Evolutionary conservation across 2,329 filamentous ascomycete genomes (phyloP).

Genomic region (Fusarium keratoplasticum): DNA sequence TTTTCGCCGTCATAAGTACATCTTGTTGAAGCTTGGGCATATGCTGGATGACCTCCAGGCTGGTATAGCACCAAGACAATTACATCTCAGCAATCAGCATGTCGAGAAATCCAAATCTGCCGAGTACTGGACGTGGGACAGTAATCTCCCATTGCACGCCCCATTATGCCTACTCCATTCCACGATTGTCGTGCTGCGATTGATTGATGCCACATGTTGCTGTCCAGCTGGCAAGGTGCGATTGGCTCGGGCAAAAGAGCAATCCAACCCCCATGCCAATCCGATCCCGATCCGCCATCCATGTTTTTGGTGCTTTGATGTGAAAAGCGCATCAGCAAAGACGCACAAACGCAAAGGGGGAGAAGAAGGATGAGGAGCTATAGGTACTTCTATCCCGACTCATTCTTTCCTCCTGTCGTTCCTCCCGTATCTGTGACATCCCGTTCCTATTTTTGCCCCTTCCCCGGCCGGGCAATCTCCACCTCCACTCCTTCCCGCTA

Average conservation of each 20-base stretch:
- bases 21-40: background rate
- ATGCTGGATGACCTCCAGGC: background rate
- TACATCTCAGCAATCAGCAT: background rate
- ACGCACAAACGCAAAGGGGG: constrained; percentile 6
- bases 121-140: background rate
- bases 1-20: background rate
- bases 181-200: background rate
- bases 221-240: background rate
- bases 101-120: background rate
- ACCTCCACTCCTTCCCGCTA: background rate
- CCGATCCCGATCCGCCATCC: constrained; percentile 9
- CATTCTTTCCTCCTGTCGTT: background rate
- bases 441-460: background rate
- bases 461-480: constrained; percentile 11
- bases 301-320: background rate
- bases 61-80: background rate
- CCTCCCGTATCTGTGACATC: constrained; percentile 1
- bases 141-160: background rate
- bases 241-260: background rate
- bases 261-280: constrained; percentile 5
- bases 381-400: constrained; percentile 8
- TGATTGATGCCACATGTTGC: background rate
- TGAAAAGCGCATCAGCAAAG: constrained; percentile 8
- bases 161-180: background rate
- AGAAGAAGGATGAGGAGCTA: background rate